A percentile compares a stretch with the other conserved stretches of the same genome.
Evolutionary conservation across 306 rosid species (phyloP).

Genomic region (Dryas alaskensis): DNA sequence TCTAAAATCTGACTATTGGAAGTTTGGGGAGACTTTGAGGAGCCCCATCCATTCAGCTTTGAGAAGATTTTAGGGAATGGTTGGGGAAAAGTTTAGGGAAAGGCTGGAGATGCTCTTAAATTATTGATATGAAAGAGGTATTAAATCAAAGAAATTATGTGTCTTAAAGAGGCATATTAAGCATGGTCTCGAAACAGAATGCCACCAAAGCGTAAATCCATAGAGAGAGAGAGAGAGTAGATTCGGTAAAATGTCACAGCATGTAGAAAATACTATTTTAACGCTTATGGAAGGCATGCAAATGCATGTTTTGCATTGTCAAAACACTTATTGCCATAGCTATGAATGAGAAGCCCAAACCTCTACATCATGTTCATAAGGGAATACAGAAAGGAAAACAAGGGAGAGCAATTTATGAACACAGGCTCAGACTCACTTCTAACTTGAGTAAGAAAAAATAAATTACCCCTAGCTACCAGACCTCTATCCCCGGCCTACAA

Average conservation of each 20-base stretch:
- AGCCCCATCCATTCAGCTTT: no score
- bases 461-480: constrained; percentile 49
- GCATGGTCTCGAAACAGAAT: no score
- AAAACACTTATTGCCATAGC: constrained; percentile 61
- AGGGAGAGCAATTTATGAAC: constrained; percentile 62
- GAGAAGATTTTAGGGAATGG: no score
- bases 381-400: constrained; percentile 43
- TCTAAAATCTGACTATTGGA: no score
- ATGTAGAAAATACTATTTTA: constrained; percentile 42
- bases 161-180: no score
- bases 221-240: not conserved
- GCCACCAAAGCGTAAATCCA: no score
- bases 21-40: no score
- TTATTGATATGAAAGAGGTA: no score
- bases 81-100: no score
- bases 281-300: constrained; percentile 39
- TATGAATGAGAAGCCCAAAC: constrained; percentile 42
- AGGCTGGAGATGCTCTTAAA: no score
- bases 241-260: constrained; percentile 21
- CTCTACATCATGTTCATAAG: constrained; percentile 43
- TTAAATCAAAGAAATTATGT: no score
- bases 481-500: constrained; percentile 68
- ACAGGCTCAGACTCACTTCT: constrained; percentile 47
- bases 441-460: constrained; percentile 37
- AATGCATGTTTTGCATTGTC: constrained; percentile 53